phyloP scores from a whole-genome alignment of 352 stramenopile species.

The Poterioochromonas sp. region DNA sequence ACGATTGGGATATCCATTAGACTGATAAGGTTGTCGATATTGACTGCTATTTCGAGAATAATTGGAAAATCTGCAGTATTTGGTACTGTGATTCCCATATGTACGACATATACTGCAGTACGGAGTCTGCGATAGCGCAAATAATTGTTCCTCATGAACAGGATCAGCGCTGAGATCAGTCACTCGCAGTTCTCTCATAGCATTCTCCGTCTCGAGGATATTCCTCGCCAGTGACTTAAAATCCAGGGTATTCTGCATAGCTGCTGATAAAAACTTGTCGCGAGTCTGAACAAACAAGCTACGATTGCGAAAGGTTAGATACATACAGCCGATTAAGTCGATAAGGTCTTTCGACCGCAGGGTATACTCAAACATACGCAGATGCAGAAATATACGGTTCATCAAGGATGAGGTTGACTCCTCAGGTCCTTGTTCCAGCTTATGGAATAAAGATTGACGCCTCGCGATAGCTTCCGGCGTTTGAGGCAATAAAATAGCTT shows the following conservation, averaged over 20 bases:
- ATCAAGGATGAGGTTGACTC: constrained; percentile 22
- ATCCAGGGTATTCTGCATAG: neutral
- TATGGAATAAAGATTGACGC: constrained; percentile 22
- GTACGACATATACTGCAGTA: constrained; percentile 26
- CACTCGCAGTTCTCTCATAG: constrained; percentile 18
- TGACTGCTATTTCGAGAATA: constrained; percentile 2
- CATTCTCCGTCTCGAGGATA: constrained; percentile 25
- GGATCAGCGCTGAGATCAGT: neutral
- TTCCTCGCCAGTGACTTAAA: constrained; percentile 16
- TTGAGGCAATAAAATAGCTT: constrained; percentile 25
- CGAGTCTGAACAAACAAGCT: constrained; percentile 27
- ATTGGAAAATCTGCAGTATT: constrained; percentile 25
- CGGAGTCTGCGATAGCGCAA: constrained; percentile 18
- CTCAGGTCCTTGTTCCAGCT: neutral
- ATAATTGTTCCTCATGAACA: constrained; percentile 21
- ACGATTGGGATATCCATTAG: neutral
- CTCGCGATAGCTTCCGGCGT: constrained; percentile 19
- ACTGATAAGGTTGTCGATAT: constrained; percentile 10
- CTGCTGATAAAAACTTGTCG: constrained; percentile 26
- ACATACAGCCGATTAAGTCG: constrained; percentile 28
- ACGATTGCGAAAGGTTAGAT: constrained; percentile 12
- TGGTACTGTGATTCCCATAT: constrained; percentile 24
- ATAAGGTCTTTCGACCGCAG: constrained; percentile 24
- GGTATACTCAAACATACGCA: constrained; percentile 26
- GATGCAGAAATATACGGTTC: constrained; percentile 23